Conservation (phyloP, 306 rosid species). For the Crotalaria pallida region DNA sequence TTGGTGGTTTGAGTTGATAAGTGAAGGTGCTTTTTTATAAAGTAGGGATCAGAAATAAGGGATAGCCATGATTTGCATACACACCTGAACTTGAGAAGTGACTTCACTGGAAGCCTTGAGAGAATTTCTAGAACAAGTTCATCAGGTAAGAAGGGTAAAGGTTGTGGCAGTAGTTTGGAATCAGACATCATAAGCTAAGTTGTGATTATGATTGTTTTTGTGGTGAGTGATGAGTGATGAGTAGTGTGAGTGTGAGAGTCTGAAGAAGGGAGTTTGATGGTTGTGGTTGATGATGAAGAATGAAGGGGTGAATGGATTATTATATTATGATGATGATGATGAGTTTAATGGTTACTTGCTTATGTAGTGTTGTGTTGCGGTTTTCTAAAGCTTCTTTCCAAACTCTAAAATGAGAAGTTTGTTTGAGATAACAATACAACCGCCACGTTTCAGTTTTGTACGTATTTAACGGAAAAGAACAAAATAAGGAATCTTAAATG, state of each 20-base stretch:
- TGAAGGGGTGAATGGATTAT: not conserved
- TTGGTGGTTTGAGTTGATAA: conserved; percentile 19
- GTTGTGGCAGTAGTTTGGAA: not conserved
- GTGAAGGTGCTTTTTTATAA: conserved; percentile 27
- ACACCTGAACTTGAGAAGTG: conserved; percentile 35
- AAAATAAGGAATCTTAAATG: not conserved
- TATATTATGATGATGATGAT: not conserved
- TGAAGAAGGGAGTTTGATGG: not conserved
- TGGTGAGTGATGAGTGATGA: not conserved
- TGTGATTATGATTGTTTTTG: not conserved
- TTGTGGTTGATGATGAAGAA: not conserved
- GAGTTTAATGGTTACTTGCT: too few species aligned
- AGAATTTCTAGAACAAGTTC: conserved; percentile 42
- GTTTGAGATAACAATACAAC: not conserved
- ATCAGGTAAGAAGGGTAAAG: conserved; percentile 29
- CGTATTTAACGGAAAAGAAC: not conserved
- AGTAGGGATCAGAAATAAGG: conserved; percentile 35
- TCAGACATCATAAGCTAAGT: not conserved
- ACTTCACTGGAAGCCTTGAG: conserved; percentile 39
- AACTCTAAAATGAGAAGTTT: not conserved
- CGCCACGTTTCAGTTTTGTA: conserved; percentile 16
- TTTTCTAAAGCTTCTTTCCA: not conserved
- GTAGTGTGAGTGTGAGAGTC: not conserved
- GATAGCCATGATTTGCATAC: conserved; percentile 41
- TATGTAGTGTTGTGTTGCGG: not conserved